Conservation (phyloP, 2,329 filamentous ascomycete species). For the Diaporthe ampelina region DNA sequence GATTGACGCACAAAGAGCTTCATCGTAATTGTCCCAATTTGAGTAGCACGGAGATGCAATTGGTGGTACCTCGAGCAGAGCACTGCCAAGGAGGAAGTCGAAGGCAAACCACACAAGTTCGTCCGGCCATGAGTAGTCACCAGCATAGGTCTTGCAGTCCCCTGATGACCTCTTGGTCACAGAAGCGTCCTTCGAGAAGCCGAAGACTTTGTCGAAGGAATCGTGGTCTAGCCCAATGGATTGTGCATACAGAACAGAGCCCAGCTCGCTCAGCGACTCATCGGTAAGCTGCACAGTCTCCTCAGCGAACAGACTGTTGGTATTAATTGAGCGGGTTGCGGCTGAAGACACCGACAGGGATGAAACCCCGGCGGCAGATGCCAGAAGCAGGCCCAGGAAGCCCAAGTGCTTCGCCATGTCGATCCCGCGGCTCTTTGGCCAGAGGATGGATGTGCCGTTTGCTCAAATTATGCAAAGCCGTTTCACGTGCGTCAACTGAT, state of each 20-base stretch:
- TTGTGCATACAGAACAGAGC: neutral
- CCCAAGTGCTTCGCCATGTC: conserved; percentile 21
- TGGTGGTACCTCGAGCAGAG: conserved; percentile 66
- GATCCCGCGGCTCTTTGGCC: conserved; percentile 12
- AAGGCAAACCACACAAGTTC: conserved; percentile 61
- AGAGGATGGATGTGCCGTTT: conserved; percentile 1
- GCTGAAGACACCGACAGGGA: conserved; percentile 25
- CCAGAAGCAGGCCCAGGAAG: conserved; percentile 25
- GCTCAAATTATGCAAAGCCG: neutral
- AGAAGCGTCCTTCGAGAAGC: conserved; percentile 8
- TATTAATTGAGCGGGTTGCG: conserved; percentile 10
- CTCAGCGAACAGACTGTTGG: conserved; percentile 6
- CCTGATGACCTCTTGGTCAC: neutral
- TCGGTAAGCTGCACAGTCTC: conserved; percentile 30
- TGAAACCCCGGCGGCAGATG: conserved; percentile 15
- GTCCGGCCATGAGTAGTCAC: conserved; percentile 68
- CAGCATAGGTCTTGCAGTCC: conserved; percentile 54
- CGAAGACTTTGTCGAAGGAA: conserved; percentile 5
- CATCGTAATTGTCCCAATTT: conserved; percentile 57
- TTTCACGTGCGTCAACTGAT: conserved; percentile 23
- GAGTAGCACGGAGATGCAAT: conserved; percentile 67
- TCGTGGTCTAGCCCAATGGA: conserved; percentile 7
- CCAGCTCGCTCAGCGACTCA: conserved; percentile 15
- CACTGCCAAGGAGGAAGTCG: conserved; percentile 65
- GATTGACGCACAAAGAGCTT: conserved; percentile 55